phyloP scores from a whole-genome alignment of 805 yeast species.

The Hanseniaspora opuntiae region DNA sequence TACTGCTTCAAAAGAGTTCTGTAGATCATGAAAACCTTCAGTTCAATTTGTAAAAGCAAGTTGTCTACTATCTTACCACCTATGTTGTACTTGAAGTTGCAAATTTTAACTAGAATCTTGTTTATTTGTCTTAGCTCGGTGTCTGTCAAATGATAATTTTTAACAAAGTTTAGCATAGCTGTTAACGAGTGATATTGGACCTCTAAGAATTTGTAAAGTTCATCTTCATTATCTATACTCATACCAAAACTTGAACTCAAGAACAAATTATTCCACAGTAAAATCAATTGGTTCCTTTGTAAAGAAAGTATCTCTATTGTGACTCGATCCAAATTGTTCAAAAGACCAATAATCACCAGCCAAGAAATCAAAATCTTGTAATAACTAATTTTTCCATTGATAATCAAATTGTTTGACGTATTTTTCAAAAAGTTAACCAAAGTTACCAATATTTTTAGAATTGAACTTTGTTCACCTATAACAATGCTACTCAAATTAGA shows the following conservation, averaged over 20 bases:
- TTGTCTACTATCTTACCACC: slow-evolving; percentile 22
- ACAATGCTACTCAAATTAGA: slow-evolving; percentile 27
- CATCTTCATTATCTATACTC: slow-evolving; percentile 28
- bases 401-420: slow-evolving; percentile 22
- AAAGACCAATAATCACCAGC: slow-evolving; percentile 49
- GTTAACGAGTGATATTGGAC: slow-evolving; percentile 46
- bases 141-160: slow-evolving; percentile 27
- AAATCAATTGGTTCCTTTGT: slow-evolving; percentile 45
- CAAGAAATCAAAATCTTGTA: slow-evolving; percentile 38
- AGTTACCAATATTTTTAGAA: slow-evolving; percentile 33
- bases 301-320: slow-evolving; percentile 35
- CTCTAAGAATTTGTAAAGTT: slow-evolving; percentile 32
- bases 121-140: slow-evolving; percentile 35
- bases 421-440: slow-evolving; percentile 34
- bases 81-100: slow-evolving; percentile 23
- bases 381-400: slow-evolving; percentile 21
- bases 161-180: slow-evolving; percentile 42
- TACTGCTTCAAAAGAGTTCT: slow-evolving; percentile 25
- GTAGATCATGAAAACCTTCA: slow-evolving; percentile 35
- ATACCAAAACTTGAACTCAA: slow-evolving; percentile 31
- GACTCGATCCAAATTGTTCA: slow-evolving; percentile 37
- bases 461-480: slow-evolving; percentile 29
- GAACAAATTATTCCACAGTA: slow-evolving; percentile 50
- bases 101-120: slow-evolving; percentile 34
- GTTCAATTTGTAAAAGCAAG: slow-evolving; percentile 28